Evolutionary conservation across 1,284 basidiomycete species (phyloP), one percentile per base, ranked within the genome.

Genomic region (Rhodotorula sp.): DNA sequence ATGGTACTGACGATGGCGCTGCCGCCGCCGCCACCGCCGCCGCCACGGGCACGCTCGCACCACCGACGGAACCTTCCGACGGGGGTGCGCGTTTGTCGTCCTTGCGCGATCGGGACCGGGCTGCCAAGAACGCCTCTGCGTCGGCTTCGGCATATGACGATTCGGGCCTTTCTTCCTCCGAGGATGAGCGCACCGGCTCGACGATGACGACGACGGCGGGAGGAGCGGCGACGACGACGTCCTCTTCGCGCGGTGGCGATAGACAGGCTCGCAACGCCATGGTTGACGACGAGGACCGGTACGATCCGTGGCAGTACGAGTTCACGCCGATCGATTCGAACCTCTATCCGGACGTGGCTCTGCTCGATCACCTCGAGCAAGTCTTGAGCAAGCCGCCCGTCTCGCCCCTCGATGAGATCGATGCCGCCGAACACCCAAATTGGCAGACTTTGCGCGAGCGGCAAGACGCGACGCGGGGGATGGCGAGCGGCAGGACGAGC

Each of bases 251-350:
- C 14, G 24, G 37, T 42, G 37, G 20, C 5, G 57, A 59, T n/a
- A 37, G 57, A 15, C 57, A 44, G 24, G 37, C 17, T 7, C 57
- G 57, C 8, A 45, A 26, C 14, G 54, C 15, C 45, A 5, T 20
- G 33, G 55, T 6, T 6, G 62, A 17, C 22, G 60, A 42, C 14
- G 73, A 74, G 49, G 77, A 79, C 26, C 62, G 69, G 60, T 79
- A 76, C 65, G 76, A 79, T 59, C 54, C 71, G 4, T 79, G 78
- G 78, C 71, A 75, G 65, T 77, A 72, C 67, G 78, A 79, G 70
- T 79, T 72, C 53, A 79, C 78, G 46, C 68, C 75, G 5, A 64
- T 77, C 45, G 65, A 64, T 53, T 44, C 66, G 37, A 64, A 72
- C 46, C 53, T 68, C n/a, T 75, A 59, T 30, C 54, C 64, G 14